Conservation (phyloP, 2,329 filamentous ascomycete species). For the Penicillium expansum region DNA sequence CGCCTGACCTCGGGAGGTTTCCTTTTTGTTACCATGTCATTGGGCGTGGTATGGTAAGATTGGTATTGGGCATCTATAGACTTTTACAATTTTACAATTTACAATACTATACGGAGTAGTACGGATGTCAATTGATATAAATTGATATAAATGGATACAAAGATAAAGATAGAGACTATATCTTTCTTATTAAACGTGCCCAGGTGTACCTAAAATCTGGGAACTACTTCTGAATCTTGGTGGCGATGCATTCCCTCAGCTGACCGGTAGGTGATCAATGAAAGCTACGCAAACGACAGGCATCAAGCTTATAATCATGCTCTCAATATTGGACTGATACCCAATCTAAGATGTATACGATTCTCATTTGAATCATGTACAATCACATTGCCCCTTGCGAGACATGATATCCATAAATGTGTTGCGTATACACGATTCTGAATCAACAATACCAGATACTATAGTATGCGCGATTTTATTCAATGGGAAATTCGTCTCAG, state of each 20-base stretch:
- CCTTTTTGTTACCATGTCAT: background rate
- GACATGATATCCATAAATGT: background rate
- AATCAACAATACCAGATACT: background rate
- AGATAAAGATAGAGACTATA: background rate
- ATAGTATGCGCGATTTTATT: slow-evolving; percentile 10
- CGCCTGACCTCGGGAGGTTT: background rate
- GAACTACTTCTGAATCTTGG: background rate
- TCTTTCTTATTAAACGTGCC: background rate
- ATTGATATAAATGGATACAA: background rate
- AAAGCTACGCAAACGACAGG: background rate
- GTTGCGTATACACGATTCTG: background rate
- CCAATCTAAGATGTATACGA: background rate
- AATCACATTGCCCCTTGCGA: background rate
- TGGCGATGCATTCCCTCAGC: background rate
- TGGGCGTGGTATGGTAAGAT: slow-evolving; percentile 8
- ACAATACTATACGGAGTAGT: no score
- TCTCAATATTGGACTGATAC: background rate
- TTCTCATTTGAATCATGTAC: background rate
- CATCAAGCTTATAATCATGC: background rate
- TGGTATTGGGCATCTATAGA: slow-evolving; percentile 16
- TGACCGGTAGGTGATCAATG: background rate
- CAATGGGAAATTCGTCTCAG: background rate
- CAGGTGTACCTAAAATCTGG: no score
- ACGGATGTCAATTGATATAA: no score
- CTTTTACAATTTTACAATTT: background rate